Conservation (phyloP, 495 filamentous ascomycete species). For the Hypoxylon subgilvum region DNA sequence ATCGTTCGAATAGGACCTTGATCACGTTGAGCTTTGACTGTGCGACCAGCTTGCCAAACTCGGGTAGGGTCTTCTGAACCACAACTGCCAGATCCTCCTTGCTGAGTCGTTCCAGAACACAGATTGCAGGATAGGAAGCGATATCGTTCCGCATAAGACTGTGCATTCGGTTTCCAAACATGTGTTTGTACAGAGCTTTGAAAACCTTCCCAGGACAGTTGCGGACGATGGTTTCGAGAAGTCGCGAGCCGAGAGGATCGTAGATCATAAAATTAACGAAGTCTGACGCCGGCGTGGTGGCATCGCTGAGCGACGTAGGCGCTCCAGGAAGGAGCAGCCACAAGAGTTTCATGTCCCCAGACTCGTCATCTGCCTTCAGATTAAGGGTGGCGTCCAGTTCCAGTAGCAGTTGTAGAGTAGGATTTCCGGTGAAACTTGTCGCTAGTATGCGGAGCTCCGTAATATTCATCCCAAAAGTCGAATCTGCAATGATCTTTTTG, state of each 20-base stretch:
- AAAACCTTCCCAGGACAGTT: constrained; percentile 85
- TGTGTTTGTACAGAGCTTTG: constrained; percentile 76
- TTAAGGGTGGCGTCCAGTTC: constrained; percentile 79
- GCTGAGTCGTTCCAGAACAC: constrained; percentile 78
- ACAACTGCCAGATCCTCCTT: constrained; percentile 80
- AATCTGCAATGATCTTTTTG: constrained; percentile 78
- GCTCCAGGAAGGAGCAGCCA: constrained; percentile 53
- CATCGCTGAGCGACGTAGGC: constrained; percentile 51
- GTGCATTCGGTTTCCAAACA: constrained; percentile 76
- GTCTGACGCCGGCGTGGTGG: constrained; percentile 49
- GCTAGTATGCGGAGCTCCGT: constrained; percentile 79
- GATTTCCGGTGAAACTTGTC: constrained; percentile 86
- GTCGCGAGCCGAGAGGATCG: constrained; percentile 83
- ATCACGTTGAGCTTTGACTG: constrained; percentile 77
- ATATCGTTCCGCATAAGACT: constrained; percentile 85
- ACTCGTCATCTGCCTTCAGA: constrained; percentile 63
- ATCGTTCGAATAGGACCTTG: constrained; percentile 81
- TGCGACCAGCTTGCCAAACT: constrained; percentile 71
- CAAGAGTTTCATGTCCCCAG: constrained; percentile 43
- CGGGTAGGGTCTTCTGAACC: constrained; percentile 68
- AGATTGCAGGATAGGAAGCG: constrained; percentile 81
- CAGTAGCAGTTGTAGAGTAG: constrained; percentile 83
- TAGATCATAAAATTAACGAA: constrained; percentile 90
- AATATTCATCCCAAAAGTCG: constrained; percentile 70
- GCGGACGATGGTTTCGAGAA: constrained; percentile 83